Evolutionary conservation across 139 green algal species (phyloP).

Genomic region (Coccomyxa sp.): DNA sequence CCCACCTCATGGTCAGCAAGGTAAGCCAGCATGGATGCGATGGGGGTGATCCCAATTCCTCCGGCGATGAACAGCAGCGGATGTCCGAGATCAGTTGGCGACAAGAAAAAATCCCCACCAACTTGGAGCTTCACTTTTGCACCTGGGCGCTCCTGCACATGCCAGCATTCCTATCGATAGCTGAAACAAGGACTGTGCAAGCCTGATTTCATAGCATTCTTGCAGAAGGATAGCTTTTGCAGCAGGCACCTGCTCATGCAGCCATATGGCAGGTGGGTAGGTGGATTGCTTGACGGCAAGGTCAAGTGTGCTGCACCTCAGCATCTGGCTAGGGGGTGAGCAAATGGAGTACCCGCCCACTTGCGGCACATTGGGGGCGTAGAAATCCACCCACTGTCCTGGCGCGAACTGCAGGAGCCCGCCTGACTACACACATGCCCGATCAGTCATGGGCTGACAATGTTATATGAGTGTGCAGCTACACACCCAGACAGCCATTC

Average conservation of each 20-base stretch:
- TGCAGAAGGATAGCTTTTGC: not conserved
- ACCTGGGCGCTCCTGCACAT: slow-evolving; percentile 2
- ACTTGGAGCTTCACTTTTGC: slow-evolving; percentile 1
- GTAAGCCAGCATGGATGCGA: slow-evolving; percentile 16
- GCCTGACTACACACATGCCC: not conserved
- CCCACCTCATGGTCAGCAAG: not conserved
- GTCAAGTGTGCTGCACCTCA: not conserved
- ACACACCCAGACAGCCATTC: not conserved
- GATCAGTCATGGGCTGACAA: not conserved
- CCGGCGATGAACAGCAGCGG: slow-evolving; percentile 22
- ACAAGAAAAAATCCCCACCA: slow-evolving; percentile 11
- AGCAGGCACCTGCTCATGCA: slow-evolving; percentile 12
- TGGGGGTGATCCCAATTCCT: slow-evolving; percentile 19
- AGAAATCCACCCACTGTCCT: slow-evolving; percentile 21
- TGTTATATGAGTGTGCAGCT: not conserved
- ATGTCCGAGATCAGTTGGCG: not conserved
- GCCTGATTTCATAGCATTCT: not conserved
- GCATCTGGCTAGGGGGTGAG: slow-evolving; percentile 5
- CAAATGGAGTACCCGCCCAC: slow-evolving; percentile 13
- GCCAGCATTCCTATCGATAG: not conserved
- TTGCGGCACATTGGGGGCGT: not conserved
- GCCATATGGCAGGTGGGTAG: slow-evolving; percentile 6
- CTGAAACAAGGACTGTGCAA: too few species aligned
- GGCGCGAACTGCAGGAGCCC: not conserved
- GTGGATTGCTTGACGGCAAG: slow-evolving; percentile 10